phyloP scores from a whole-genome alignment of 2,329 filamentous ascomycete species.

The Botrytis aclada region DNA sequence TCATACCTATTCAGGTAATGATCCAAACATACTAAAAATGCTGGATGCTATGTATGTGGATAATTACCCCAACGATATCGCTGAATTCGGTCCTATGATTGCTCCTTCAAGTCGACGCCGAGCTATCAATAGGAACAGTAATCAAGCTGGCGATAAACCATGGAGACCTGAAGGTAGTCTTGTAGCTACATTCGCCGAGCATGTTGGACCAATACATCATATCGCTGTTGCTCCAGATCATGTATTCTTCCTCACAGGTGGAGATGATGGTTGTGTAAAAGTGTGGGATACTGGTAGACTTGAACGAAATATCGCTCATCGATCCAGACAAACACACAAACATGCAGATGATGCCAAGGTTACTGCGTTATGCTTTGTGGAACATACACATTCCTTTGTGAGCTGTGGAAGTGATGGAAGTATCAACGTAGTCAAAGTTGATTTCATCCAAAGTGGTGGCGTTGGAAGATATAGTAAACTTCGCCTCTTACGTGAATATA shows the following conservation, averaged over 20 bases:
- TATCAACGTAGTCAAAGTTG: conserved; percentile 76
- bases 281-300: conserved; percentile 90
- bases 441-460: conserved; percentile 55
- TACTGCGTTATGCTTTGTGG: conserved; percentile 82
- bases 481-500: conserved; percentile 73
- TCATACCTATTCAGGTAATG: conserved; percentile 83
- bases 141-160: conserved; percentile 47
- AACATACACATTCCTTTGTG: conserved; percentile 90
- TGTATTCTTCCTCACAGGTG: conserved; percentile 88
- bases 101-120: conserved; percentile 61
- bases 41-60: conserved; percentile 82
- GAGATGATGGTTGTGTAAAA: conserved; percentile 85
- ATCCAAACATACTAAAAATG: conserved; percentile 65
- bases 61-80: conserved; percentile 63
- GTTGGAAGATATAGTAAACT: conserved; percentile 76
- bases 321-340: conserved; percentile 80
- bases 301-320: conserved; percentile 85
- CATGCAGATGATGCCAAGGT: conserved; percentile 71
- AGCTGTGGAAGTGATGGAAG: conserved; percentile 88
- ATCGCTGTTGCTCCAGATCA: conserved; percentile 85
- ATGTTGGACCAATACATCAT: conserved; percentile 76
- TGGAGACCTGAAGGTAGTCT: conserved; percentile 85
- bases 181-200: conserved; percentile 86
- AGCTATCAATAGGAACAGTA: conserved; percentile 40
- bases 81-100: conserved; percentile 77